These are phyloP conservation scores for Phlebiopsis gigantea DNA, from an alignment of 768 basidiomycete genomes.

Conservation along the genomic window DNA sequence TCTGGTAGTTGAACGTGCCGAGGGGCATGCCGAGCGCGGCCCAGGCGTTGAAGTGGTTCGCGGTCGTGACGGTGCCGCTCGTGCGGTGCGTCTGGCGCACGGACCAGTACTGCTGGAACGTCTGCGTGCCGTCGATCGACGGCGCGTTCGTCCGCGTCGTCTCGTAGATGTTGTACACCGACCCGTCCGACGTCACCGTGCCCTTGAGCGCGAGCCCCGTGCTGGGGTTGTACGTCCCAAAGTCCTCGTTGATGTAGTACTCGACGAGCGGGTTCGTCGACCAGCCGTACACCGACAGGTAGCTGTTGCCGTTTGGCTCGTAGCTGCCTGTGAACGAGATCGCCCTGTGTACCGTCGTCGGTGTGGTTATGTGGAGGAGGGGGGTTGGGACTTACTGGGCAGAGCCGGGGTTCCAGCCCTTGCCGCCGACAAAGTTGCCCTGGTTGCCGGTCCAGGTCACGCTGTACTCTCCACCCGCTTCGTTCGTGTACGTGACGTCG, in stretches of 20 bases:
- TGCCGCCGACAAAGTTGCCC: constrained; percentile 35
- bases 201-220: constrained; percentile 29
- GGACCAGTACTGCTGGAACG: constrained; percentile 44
- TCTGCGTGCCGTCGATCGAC: constrained; percentile 37
- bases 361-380: not conserved
- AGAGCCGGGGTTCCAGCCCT: constrained; percentile 34
- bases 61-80: constrained; percentile 20
- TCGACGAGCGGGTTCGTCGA: constrained; percentile 40
- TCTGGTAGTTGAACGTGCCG: constrained; percentile 39
- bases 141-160: constrained; percentile 34
- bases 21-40: constrained; percentile 31
- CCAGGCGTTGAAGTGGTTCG: constrained; percentile 43
- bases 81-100: constrained; percentile 33
- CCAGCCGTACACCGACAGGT: constrained; percentile 44
- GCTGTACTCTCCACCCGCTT: constrained; percentile 27
- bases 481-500: constrained; percentile 29
- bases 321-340: constrained; percentile 35
- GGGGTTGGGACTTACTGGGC: constrained; percentile 15
- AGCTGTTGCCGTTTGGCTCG: constrained; percentile 35
- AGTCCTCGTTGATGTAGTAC: constrained; percentile 42
- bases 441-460: constrained; percentile 26
- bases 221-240: constrained; percentile 36
- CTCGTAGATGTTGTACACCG: constrained; percentile 37
- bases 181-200: constrained; percentile 36
- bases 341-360: constrained; percentile 20